These are phyloP conservation scores for Elongisporangium undulatum DNA, from an alignment of 352 stramenopile genomes.

Conservation along the genomic window DNA sequence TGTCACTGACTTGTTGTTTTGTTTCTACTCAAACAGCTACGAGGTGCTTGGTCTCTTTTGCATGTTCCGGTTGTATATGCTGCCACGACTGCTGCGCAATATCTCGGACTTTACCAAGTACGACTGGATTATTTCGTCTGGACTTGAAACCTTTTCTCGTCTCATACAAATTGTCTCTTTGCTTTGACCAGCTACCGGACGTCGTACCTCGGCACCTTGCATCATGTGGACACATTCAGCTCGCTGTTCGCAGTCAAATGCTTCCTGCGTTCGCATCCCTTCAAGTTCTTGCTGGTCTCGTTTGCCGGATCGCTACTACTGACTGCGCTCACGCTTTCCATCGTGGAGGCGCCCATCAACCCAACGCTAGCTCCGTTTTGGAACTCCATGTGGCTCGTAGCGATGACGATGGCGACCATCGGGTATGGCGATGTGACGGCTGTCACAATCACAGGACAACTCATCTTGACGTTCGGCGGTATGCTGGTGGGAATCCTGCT, in stretches of 20 bases:
- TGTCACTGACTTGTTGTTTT: background rate
- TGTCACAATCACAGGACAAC: conserved; percentile 47
- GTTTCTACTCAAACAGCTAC: conserved; percentile 34
- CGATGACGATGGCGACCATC: conserved; percentile 73
- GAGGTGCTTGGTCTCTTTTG: conserved; percentile 64
- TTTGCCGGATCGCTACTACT: conserved; percentile 42
- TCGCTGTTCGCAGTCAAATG: conserved; percentile 83
- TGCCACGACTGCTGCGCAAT: conserved; percentile 69
- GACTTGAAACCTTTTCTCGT: background rate
- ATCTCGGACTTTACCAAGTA: conserved; percentile 75
- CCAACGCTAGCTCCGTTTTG: conserved; percentile 45
- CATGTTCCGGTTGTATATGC: conserved; percentile 72
- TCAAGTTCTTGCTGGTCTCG: conserved; percentile 42
- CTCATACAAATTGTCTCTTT: background rate
- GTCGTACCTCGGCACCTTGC: conserved; percentile 64
- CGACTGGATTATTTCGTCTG: background rate
- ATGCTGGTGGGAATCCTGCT: conserved; percentile 73
- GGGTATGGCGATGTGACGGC: conserved; percentile 67
- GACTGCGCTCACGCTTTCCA: conserved; percentile 56
- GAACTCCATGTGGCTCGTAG: conserved; percentile 67
- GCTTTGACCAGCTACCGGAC: conserved; percentile 50
- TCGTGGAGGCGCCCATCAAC: conserved; percentile 66
- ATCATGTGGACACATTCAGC: conserved; percentile 73
- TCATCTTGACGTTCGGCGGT: conserved; percentile 52
- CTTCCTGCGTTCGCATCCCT: conserved; percentile 63